Base-by-base conservation (phyloP, 1,284 basidiomycete species). In the Hemileia vastatrix region DNA sequence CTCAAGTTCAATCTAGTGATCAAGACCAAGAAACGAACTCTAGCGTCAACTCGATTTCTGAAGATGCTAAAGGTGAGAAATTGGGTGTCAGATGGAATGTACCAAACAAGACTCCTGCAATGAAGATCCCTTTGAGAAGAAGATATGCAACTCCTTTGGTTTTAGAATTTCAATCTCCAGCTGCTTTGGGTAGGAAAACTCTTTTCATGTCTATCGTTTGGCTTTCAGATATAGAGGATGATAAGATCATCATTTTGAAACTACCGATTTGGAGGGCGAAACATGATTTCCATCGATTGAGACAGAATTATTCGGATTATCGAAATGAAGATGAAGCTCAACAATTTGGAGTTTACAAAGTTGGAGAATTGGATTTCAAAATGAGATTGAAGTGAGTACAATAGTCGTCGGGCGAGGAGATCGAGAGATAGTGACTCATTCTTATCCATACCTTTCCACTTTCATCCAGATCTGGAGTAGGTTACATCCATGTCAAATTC, bases 141-240 rank as follows among this genome's bases (percentile, higher is more conserved):
- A 18, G 68, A 8, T 70, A 69, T 36, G 51, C 63, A 11, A 64
- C 68, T 23, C 66, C 68, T 4, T 67, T 65, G 47, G 58, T 70
- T 50, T 57, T 70, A 45, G 69, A 70, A 57, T 70, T 68, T 47
- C 57, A 67, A 11, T 36, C 57, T n/a, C n/a, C n/a, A n/a, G n/a
- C n/a, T n/a, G n/a, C n/a, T n/a, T n/a, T n/a, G n/a, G n/a, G n/a
- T n/a, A n/a, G n/a, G n/a, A n/a, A n/a, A n/a, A n/a, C n/a, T n/a
- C n/a, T n/a, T n/a, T n/a, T n/a, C n/a, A n/a, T n/a, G n/a, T n/a
- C n/a, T n/a, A n/a, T n/a, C n/a, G n/a, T n/a, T n/a, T n/a, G n/a
- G n/a, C n/a, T n/a, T n/a, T n/a, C n/a, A n/a, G n/a, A n/a, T n/a
- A n/a, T n/a, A n/a, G n/a, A n/a, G n/a, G n/a, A n/a, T n/a, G n/a